These are phyloP conservation scores for Westerdykella ornata DNA, from an alignment of 2,329 filamentous ascomycete genomes.

Conservation along the genomic window DNA sequence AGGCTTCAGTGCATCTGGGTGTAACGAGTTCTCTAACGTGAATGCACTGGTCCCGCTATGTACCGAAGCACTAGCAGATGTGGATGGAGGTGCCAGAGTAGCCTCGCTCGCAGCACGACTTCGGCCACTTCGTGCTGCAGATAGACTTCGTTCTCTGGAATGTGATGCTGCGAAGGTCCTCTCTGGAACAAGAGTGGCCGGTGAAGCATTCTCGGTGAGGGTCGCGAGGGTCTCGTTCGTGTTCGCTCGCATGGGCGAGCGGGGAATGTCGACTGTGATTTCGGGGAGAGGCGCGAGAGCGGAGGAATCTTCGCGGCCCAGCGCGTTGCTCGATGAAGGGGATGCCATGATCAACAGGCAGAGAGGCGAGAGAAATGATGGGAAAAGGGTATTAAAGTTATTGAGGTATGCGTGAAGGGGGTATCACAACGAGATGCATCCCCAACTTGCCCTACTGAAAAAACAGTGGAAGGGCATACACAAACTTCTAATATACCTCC, in stretches of 20 bases:
- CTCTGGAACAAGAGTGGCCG: constrained; percentile 18
- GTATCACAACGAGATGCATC: constrained; percentile 4
- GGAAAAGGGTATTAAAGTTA: not conserved
- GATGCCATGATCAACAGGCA: constrained; percentile 20
- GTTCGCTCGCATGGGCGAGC: constrained; percentile 14
- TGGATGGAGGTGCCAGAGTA: constrained; percentile 15
- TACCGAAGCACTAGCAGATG: constrained; percentile 15
- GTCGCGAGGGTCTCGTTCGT: constrained; percentile 18
- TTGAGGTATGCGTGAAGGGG: constrained; percentile 1
- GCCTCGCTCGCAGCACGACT: constrained; percentile 21
- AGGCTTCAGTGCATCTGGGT: constrained; percentile 20
- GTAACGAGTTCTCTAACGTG: constrained; percentile 8
- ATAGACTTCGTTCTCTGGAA: constrained; percentile 13
- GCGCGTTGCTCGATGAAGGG: constrained; percentile 10
- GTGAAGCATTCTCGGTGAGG: constrained; percentile 16
- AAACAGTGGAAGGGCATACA: not conserved
- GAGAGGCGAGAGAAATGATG: constrained; percentile 6
- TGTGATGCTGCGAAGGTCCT: constrained; percentile 11
- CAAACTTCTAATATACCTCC: constrained; percentile 2
- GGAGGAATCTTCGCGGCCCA: constrained; percentile 11
- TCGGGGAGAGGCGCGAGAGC: constrained; percentile 17
- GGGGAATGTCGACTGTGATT: constrained; percentile 22
- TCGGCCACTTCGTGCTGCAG: constrained; percentile 10
- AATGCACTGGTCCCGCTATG: constrained; percentile 15
- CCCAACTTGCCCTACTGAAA: not conserved